These are phyloP conservation scores for Smallanthus sonchifolius DNA, from an alignment of 129 eudicot genomes.

Conservation along the genomic window DNA sequence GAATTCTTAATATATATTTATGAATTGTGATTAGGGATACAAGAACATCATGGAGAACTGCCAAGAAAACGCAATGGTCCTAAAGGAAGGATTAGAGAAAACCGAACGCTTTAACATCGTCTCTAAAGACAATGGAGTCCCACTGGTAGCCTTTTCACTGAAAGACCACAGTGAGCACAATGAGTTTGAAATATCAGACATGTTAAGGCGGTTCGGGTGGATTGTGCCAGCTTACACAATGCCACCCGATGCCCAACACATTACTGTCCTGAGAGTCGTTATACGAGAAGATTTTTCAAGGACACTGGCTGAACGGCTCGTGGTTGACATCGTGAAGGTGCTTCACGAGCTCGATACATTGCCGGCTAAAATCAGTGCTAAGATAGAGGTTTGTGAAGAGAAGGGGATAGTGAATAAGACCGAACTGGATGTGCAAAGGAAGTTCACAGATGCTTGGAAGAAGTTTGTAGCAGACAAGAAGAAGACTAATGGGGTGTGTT, in stretches of 20 bases:
- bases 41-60: slow-evolving; percentile 71
- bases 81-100: slow-evolving; percentile 56
- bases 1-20: not conserved
- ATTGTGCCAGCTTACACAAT: slow-evolving; percentile 94
- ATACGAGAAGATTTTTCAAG: slow-evolving; percentile 80
- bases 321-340: slow-evolving; percentile 55
- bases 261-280: slow-evolving; percentile 75
- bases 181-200: slow-evolving; percentile 78
- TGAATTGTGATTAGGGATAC: slow-evolving; percentile 55
- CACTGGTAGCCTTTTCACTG: slow-evolving; percentile 76
- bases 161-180: slow-evolving; percentile 65
- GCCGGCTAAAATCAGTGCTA: slow-evolving; percentile 48
- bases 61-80: slow-evolving; percentile 59
- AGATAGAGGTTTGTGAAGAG: slow-evolving; percentile 30
- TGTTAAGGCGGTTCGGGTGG: slow-evolving; percentile 86
- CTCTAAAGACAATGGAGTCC: slow-evolving; percentile 72
- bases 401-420: slow-evolving; percentile 21
- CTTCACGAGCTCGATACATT: slow-evolving; percentile 64
- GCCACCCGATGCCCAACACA: slow-evolving; percentile 76
- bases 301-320: slow-evolving; percentile 76
- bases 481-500: slow-evolving; percentile 77
- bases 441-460: slow-evolving; percentile 68
- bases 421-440: slow-evolving; percentile 55
- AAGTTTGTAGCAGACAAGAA: slow-evolving; percentile 75
- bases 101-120: slow-evolving; percentile 64